Conservation (phyloP, 2,329 filamentous ascomycete genomes). For the Pezicula neosporulosa region DNA sequence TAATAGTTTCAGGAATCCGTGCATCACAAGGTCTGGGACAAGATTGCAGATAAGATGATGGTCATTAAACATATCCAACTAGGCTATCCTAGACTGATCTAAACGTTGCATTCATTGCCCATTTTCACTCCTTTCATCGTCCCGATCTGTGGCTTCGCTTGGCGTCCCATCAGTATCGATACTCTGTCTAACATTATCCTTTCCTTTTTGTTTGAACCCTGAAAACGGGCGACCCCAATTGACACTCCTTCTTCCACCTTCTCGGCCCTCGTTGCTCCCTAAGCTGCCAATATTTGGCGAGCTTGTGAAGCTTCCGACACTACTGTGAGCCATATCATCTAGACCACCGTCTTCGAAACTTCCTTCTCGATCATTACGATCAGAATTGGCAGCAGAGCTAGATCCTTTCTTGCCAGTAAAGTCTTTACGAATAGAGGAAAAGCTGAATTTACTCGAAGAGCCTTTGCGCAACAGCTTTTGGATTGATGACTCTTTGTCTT, state of each 20-base stretch:
- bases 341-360: constrained; percentile 50
- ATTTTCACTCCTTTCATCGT: not conserved
- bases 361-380: constrained; percentile 57
- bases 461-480: constrained; percentile 61
- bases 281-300: not conserved
- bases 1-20: too few relatives aligned
- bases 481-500: constrained; percentile 47
- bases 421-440: constrained; percentile 53
- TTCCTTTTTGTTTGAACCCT: not conserved
- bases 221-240: constrained; percentile 1
- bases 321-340: constrained; percentile 30
- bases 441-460: constrained; percentile 62
- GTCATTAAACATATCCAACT: too few relatives aligned
- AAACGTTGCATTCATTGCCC: not conserved
- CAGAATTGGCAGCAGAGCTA: constrained; percentile 49
- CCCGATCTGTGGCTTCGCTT: constrained; percentile 1
- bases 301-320: not conserved
- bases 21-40: too few relatives aligned
- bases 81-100: too few relatives aligned
- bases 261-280: not conserved
- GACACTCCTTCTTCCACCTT: not conserved
- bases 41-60: too few relatives aligned
- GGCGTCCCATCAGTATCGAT: not conserved
- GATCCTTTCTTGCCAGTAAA: constrained; percentile 53
- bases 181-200: not conserved